Evolutionary conservation across 208 protist genomes (phyloP), one percentile per base, ranked within the genome.

Genomic region (Herpetomonas samuelpessoai): DNA sequence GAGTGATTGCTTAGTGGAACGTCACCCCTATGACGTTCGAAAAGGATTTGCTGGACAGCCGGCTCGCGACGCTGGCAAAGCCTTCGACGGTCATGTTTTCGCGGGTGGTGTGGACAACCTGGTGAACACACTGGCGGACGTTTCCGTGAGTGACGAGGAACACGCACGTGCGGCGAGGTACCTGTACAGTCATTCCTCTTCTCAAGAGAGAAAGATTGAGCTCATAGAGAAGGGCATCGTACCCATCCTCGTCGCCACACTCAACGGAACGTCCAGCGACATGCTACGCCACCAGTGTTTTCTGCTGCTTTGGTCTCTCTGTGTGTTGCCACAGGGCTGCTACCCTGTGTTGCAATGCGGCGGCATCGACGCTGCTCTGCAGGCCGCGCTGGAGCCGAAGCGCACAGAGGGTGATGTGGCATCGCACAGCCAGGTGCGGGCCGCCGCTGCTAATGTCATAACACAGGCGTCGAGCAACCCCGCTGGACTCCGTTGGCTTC

Each of bases 1-100:
- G 41, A 93, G 86, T 48, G 90, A 96, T 62, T 86, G 80, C 47
- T 70, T 93, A n/a, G 73, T 73, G 60, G 78, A 89, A 55, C 75
- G 89, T 2, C 87, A 93, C 75, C 89, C 89, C 18, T 96, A 96
- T 62, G 79, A 93, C 51, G 62, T 74, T 0, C 45, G 62, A 38
- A 83, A 88, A 25, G 86, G 82, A 0, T 96, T 96, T 62, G 82
- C 63, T 10, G 84, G 81, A 9, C 62, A 68, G 9, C 66, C 62
- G 9, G 59, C 78, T 31, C 71, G 81, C 21, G 80, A 93, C 31
- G 58, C 55, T 0, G 86, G 83, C 3, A 60, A 74, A 18, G 84
- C 91, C 4, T 96, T 89, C 66, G 64, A 76, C 30, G 89, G 86
- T 10, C 73, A 78, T 44, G 38, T 77, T 0, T 64, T 66, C 29